phyloP scores from a whole-genome alignment of 176 grass and related monocot genomes.

The Panicum miliaceum region DNA sequence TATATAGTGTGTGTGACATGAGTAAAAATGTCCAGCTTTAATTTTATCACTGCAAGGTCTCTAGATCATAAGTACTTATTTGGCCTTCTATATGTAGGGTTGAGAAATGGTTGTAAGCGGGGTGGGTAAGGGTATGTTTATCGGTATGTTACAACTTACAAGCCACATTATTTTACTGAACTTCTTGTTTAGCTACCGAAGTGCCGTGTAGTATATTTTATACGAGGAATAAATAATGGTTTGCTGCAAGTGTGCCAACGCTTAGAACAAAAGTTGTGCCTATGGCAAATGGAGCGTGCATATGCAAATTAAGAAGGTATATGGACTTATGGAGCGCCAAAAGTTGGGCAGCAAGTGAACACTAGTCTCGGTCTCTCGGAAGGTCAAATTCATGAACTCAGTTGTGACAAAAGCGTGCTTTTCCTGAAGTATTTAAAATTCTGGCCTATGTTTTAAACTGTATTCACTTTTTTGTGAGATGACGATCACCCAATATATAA shows the following conservation, averaged over 20 bases:
- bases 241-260: background rate
- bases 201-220: background rate
- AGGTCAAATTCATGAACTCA: background rate
- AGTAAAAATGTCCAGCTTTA: constrained; percentile 11
- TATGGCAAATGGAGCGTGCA: background rate
- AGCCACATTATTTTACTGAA: background rate
- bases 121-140: no score
- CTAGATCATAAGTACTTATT: background rate
- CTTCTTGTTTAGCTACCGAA: background rate
- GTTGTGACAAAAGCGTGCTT: background rate
- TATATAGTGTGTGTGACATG: background rate
- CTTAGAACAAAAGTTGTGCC: background rate
- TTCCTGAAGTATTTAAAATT: background rate
- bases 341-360: background rate
- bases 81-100: background rate
- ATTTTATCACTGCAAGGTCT: background rate
- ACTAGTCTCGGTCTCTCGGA: background rate
- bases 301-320: background rate
- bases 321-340: background rate
- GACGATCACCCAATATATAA: background rate
- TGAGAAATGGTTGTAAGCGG: background rate
- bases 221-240: background rate
- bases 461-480: background rate
- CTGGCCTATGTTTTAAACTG: background rate
- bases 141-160: background rate